Conservation (phyloP, 495 filamentous ascomycete genomes). For the Rhizodiscina lignyota region DNA sequence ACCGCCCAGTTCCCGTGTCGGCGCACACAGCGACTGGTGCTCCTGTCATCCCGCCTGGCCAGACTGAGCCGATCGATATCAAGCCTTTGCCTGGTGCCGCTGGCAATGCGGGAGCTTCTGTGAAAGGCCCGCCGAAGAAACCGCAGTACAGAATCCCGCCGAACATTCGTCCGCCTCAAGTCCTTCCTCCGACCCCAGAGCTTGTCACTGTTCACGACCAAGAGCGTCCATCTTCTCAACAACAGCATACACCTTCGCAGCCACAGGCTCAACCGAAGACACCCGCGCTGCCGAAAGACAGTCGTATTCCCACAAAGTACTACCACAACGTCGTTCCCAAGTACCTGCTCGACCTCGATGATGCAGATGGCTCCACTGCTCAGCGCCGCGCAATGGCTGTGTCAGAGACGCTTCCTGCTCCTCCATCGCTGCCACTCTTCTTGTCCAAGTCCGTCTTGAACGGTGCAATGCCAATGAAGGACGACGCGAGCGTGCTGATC, state of each 20-base stretch:
- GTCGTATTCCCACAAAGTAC: constrained; percentile 20
- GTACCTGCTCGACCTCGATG: constrained; percentile 74
- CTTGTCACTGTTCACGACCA: constrained; percentile 3
- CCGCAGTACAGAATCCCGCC: constrained; percentile 26
- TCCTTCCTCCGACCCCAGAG: constrained; percentile 12
- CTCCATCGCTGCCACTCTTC: constrained; percentile 79
- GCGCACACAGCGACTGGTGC: too few relatives aligned
- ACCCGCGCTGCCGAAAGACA: background rate
- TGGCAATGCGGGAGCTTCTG: background rate
- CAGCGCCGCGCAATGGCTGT: constrained; percentile 55
- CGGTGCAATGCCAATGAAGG: constrained; percentile 76
- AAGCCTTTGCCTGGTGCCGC: constrained; percentile 14
- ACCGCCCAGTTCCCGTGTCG: constrained; percentile 30
- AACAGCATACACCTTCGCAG: constrained; percentile 1
- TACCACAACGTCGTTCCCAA: constrained; percentile 58
- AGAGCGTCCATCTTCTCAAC: background rate
- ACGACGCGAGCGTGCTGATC: constrained; percentile 88
- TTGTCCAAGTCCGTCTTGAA: constrained; percentile 90
- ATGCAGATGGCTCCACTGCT: constrained; percentile 47
- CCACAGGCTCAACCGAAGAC: background rate
- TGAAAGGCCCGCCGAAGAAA: constrained; percentile 4
- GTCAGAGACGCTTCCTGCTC: constrained; percentile 58
- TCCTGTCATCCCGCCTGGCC: constrained; percentile 4
- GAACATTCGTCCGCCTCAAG: constrained; percentile 11
- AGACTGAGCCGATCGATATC: constrained; percentile 18